These are phyloP conservation scores for Tulasnella sp. DNA, from an alignment of 768 basidiomycete species.

Conservation along the genomic window DNA sequence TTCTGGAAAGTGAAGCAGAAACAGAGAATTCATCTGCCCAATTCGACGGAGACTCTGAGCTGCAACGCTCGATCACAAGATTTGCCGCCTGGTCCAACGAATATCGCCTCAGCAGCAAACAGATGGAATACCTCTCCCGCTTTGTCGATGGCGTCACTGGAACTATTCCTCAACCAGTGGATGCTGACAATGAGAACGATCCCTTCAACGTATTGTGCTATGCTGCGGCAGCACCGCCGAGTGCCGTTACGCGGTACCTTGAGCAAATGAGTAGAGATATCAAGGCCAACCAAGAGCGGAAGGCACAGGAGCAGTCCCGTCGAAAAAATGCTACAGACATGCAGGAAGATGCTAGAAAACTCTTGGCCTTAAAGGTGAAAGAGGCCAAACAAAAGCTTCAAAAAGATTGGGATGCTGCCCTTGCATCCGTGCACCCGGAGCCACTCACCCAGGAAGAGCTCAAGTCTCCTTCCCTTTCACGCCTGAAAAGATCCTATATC, in stretches of 20 bases:
- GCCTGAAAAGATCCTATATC: slow-evolving; percentile 21
- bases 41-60: neutral
- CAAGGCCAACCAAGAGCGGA: neutral
- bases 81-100: slow-evolving; percentile 18
- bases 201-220: slow-evolving; percentile 19
- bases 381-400: slow-evolving; percentile 59
- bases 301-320: slow-evolving; percentile 34
- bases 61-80: neutral
- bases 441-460: slow-evolving; percentile 38
- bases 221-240: slow-evolving; percentile 19
- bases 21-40: neutral
- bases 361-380: slow-evolving; percentile 60
- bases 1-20: neutral
- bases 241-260: slow-evolving; percentile 12
- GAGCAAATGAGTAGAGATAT: neutral
- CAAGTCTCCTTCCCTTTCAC: neutral
- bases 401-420: slow-evolving; percentile 60
- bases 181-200: slow-evolving; percentile 12
- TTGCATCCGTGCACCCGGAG: slow-evolving; percentile 54
- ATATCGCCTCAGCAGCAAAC: slow-evolving; percentile 19
- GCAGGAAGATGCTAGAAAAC: slow-evolving; percentile 27
- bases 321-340: slow-evolving; percentile 38
- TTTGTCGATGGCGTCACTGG: slow-evolving; percentile 25
- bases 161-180: neutral
- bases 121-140: slow-evolving; percentile 20